Evolutionary conservation across 208 protist species (phyloP).

Genomic region (Trypanosoma conorhini): DNA sequence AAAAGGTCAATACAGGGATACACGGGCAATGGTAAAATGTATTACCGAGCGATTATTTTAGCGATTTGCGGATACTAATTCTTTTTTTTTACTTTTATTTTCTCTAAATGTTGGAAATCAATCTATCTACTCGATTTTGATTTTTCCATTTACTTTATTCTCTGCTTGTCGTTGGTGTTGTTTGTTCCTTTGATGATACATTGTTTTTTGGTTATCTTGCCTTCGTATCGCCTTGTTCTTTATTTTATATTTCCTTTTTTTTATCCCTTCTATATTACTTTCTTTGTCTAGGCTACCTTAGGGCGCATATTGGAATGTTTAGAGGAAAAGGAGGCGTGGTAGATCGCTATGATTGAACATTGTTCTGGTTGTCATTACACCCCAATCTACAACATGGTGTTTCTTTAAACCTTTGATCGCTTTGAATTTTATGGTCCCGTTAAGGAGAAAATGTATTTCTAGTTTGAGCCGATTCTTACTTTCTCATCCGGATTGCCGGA

Average conservation of each 20-base stretch:
- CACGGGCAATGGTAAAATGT: constrained; percentile 33
- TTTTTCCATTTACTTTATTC: constrained; percentile 18
- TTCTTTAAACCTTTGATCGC: too few relatives aligned
- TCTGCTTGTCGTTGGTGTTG: not conserved
- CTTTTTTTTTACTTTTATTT: constrained; percentile 15
- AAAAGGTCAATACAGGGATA: constrained; percentile 44
- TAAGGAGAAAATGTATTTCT: too few relatives aligned
- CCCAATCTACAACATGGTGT: too few relatives aligned
- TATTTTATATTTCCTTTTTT: too few relatives aligned
- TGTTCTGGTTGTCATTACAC: too few relatives aligned
- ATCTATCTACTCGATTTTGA: not conserved
- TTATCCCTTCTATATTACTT: not conserved
- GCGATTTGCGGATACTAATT: not conserved
- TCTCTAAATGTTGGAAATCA: not conserved
- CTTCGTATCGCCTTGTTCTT: too few relatives aligned
- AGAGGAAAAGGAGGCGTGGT: too few relatives aligned
- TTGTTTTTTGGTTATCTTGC: not conserved
- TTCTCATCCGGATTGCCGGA: not conserved
- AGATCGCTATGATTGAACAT: too few relatives aligned
- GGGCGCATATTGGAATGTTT: not conserved
- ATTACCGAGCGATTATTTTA: constrained; percentile 25
- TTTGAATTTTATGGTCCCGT: too few relatives aligned
- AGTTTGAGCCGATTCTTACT: not conserved
- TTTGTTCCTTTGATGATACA: constrained; percentile 2
- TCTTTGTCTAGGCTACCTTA: not conserved